Base-by-base conservation (phyloP, 2,329 filamentous ascomycete genomes). In the Penicillium rolfsii region DNA sequence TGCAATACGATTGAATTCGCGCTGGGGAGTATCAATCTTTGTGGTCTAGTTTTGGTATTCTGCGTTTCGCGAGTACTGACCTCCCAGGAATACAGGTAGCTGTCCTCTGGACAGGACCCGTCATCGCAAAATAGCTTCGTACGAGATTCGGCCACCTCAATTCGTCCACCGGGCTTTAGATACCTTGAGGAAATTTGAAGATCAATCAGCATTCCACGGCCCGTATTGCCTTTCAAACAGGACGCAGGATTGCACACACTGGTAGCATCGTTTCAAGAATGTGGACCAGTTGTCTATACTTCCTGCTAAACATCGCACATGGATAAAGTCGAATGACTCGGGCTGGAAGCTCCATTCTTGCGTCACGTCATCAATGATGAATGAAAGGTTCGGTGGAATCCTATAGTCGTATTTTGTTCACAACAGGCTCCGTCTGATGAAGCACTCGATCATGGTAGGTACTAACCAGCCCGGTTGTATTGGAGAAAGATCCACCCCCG, bases 401-500 rank as follows among this genome's bases (percentile, higher is more conserved):
- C 70, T 69, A 22, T 22, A 22, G 19, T 22, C 19, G 28, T 2
- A 4, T 11, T 19, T 1, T 16, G 6, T 62, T 40, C 26, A 52
- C 49, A 16, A 16, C 11, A 24, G 2, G 6, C 9, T 52, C 48
- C 1, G 22, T 28, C 6, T 22, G 14, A 16, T 4, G 14, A 48
- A 26, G 16, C 3, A n/a, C n/a, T 28, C 3, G 19, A 9, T 28
- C 38, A 35, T 43, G 14, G 28, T 11, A n/a, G 14, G n/a, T 38
- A 35, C 57, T 24, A 57, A 61, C 66, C 66, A 80, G 59, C 73
- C 70, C 5, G 81, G 81, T 63, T 83, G 82, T 55, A 83, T 83
- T 33, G 82, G 80, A 1, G 77, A 80, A 33, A 83, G 75, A 63
- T 83, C 81, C 11, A 76, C 80, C 38, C 81, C 82, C 1, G 77